phyloP scores from a whole-genome alignment of 2,329 filamentous ascomycete genomes.

The Acrocalymma vagum region DNA sequence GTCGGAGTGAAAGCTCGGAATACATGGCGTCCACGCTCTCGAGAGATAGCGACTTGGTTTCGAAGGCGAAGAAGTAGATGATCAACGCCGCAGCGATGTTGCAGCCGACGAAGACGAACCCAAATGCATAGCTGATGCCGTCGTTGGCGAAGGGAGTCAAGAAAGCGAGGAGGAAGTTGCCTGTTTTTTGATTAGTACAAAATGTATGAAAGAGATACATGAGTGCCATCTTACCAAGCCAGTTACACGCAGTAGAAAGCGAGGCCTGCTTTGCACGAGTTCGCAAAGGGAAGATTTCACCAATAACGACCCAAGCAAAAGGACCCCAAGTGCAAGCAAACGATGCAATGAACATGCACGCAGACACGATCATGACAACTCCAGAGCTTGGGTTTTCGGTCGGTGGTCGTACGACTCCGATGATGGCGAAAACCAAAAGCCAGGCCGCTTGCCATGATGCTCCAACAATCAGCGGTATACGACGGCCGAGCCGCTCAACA shows the following conservation, averaged over 20 bases:
- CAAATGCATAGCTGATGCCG: constrained; percentile 43
- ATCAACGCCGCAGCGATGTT: constrained; percentile 39
- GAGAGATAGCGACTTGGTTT: constrained; percentile 43
- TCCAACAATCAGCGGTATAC: constrained; percentile 71
- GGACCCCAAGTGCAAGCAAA: constrained; percentile 75
- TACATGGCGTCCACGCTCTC: constrained; percentile 48
- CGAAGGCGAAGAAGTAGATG: constrained; percentile 46
- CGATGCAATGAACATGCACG: constrained; percentile 77
- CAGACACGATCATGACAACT: constrained; percentile 74
- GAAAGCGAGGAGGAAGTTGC: constrained; percentile 50
- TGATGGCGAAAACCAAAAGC: constrained; percentile 66
- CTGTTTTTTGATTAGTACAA: constrained; percentile 18
- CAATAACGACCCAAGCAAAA: constrained; percentile 58
- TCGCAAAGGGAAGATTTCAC: constrained; percentile 42
- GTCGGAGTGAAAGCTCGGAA: constrained; percentile 33
- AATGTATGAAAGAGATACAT: constrained; percentile 21
- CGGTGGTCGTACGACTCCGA: constrained; percentile 50
- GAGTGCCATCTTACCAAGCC: constrained; percentile 38
- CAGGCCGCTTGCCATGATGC: constrained; percentile 73
- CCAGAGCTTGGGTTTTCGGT: constrained; percentile 58
- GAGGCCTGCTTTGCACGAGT: constrained; percentile 45
- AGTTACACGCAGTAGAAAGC: constrained; percentile 42
- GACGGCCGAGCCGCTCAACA: constrained; percentile 73
- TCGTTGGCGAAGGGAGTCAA: constrained; percentile 44
- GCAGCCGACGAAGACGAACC: constrained; percentile 47